Evolutionary conservation across 1,284 basidiomycete species (phyloP).

Genomic region (Boletus sp.): DNA sequence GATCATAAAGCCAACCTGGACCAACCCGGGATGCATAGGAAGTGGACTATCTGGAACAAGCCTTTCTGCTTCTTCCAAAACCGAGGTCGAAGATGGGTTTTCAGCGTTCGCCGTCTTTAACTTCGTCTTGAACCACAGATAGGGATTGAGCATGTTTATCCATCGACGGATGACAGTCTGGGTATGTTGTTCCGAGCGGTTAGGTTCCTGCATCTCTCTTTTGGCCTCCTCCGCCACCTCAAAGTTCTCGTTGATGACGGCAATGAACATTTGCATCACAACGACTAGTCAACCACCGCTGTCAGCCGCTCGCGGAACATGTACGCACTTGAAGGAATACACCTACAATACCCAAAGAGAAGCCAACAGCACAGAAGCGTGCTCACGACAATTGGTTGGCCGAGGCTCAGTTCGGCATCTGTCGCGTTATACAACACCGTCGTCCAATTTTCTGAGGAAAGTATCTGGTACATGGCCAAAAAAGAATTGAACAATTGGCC

Average conservation of each 20-base stretch:
- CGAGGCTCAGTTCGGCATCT: slow-evolving; percentile 57
- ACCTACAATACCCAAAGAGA: slow-evolving; percentile 87
- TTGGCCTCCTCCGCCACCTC: slow-evolving; percentile 90
- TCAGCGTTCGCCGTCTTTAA: slow-evolving; percentile 72
- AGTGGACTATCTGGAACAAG: slow-evolving; percentile 61
- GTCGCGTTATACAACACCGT: slow-evolving; percentile 73
- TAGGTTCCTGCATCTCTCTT: slow-evolving; percentile 74
- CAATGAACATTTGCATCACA: slow-evolving; percentile 97
- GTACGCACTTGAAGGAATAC: background rate
- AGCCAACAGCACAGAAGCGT: slow-evolving; percentile 86
- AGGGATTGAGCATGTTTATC: slow-evolving; percentile 83
- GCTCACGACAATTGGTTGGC: slow-evolving; percentile 73
- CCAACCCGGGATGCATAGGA: slow-evolving; percentile 31
- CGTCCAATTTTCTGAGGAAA: slow-evolving; percentile 96
- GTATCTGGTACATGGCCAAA: slow-evolving; percentile 86
- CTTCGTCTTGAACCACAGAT: slow-evolving; percentile 73
- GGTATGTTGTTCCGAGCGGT: slow-evolving; percentile 59
- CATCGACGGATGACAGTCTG: slow-evolving; percentile 56
- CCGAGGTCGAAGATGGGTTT: slow-evolving; percentile 65
- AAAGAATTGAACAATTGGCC: slow-evolving; percentile 89
- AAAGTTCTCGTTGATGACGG: slow-evolving; percentile 98
- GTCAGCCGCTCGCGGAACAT: slow-evolving; percentile 5
- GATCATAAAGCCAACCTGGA: slow-evolving; percentile 24
- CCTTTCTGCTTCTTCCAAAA: slow-evolving; percentile 73
- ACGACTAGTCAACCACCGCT: slow-evolving; percentile 58